Evolutionary conservation across 164 flowering plant genomes (phyloP).

Genomic region (Tetracentron sinense): DNA sequence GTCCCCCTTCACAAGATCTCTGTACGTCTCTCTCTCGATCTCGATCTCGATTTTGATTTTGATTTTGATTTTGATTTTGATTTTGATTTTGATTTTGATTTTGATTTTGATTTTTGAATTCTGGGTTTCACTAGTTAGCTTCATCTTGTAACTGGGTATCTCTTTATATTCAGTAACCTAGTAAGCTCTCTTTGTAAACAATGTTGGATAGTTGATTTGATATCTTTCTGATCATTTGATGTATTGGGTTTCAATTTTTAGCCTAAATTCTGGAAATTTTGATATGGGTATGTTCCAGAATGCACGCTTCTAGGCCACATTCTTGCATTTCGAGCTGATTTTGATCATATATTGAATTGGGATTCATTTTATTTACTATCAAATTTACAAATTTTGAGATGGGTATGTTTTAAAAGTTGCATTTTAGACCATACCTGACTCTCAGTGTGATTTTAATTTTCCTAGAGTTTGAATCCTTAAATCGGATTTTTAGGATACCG

Average conservation of each 20-base stretch:
- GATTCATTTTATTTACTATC: background rate
- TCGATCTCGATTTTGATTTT: slow-evolving; percentile 1
- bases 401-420: slow-evolving; percentile 6
- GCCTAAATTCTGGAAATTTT: no score
- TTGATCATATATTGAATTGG: background rate
- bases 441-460: background rate
- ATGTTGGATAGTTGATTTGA: background rate
- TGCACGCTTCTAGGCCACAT: background rate
- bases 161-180: background rate
- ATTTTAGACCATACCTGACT: background rate
- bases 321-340: background rate
- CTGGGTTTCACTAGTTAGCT: background rate
- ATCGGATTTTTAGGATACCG: background rate
- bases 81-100: no score
- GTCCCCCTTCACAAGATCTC: slow-evolving; percentile 99
- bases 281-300: background rate
- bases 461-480: background rate
- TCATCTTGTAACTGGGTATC: slow-evolving; percentile 5
- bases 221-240: background rate
- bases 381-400: background rate
- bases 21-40: slow-evolving; percentile 38
- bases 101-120: no score
- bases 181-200: no score
- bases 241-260: background rate
- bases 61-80: no score